A percentile compares a stretch with the other conserved stretches of the same genome.
Evolutionary conservation across 2,329 filamentous ascomycete species (phyloP).

Genomic region (Paradendryphiella salina): DNA sequence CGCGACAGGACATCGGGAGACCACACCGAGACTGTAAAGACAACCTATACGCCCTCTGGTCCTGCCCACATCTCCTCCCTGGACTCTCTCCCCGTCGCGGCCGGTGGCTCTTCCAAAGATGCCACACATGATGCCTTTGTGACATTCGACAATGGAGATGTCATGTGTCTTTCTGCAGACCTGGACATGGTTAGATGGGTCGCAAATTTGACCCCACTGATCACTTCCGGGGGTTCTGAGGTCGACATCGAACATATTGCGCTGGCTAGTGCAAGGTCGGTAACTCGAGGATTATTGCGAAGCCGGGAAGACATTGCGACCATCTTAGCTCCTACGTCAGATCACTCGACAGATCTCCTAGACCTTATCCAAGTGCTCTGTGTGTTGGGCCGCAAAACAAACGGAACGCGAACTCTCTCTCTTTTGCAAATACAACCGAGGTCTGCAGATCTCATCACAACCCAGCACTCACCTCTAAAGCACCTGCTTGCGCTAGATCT

Average conservation of each 20-base stretch:
- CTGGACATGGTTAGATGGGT: constrained; percentile 42
- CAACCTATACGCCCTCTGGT: constrained; percentile 33
- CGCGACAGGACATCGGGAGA: constrained; percentile 52
- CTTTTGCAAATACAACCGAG: constrained; percentile 40
- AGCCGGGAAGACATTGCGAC: constrained; percentile 52
- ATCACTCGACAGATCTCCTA: constrained; percentile 35
- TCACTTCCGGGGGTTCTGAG: constrained; percentile 18
- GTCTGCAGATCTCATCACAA: constrained; percentile 35
- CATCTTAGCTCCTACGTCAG: constrained; percentile 38
- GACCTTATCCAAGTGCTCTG: constrained; percentile 45
- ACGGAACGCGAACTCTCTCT: constrained; percentile 25
- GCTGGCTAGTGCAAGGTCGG: constrained; percentile 46
- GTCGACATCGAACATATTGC: constrained; percentile 41
- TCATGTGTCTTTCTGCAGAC: constrained; percentile 64
- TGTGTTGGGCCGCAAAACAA: constrained; percentile 30
- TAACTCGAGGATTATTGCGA: constrained; percentile 50
- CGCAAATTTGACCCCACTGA: constrained; percentile 24
- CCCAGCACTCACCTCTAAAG: constrained; percentile 37
- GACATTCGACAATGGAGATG: constrained; percentile 63
- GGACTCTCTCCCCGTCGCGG: constrained; percentile 37
- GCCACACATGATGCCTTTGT: constrained; percentile 55
- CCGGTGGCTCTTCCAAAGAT: constrained; percentile 20
- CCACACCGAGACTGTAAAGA: constrained; percentile 41
- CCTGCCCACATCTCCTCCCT: constrained; percentile 34
- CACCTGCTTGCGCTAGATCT: constrained; percentile 39